phyloP scores from a whole-genome alignment of 371 early-diverging fungal genomes.

The Phascolomyces articulosus region DNA sequence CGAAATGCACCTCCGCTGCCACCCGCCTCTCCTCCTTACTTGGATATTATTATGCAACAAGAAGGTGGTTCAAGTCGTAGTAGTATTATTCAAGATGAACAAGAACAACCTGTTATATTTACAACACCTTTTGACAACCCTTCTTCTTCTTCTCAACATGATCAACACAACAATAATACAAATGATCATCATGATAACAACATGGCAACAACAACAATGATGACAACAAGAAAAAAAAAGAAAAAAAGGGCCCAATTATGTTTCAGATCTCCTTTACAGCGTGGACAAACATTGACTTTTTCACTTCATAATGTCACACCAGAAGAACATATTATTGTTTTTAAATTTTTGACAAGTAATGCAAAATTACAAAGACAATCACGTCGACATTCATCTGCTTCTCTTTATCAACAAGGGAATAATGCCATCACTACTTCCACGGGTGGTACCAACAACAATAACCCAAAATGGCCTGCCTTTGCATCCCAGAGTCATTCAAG shows the following conservation, averaged over 20 bases:
- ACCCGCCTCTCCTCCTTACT: constrained; percentile 47
- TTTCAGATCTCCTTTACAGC: constrained; percentile 32
- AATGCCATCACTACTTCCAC: no score
- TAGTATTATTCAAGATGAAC: constrained; percentile 21
- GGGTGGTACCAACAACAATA: no score
- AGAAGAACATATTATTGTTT: constrained; percentile 46
- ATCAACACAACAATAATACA: not conserved
- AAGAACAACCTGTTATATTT: constrained; percentile 13
- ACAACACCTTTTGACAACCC: constrained; percentile 3
- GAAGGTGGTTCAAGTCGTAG: constrained; percentile 2
- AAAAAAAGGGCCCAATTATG: constrained; percentile 5
- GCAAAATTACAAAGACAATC: constrained; percentile 7
- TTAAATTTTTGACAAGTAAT: constrained; percentile 48
- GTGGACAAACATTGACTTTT: constrained; percentile 42
- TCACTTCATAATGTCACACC: constrained; percentile 40
- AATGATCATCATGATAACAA: not conserved
- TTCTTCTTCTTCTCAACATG: not conserved
- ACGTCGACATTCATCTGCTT: not conserved
- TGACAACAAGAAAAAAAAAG: constrained; percentile 1
- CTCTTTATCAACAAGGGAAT: not conserved
- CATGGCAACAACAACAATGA: not conserved
- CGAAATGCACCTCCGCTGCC: constrained; percentile 48
- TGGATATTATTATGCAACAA: constrained; percentile 26
- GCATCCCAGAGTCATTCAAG: not conserved
- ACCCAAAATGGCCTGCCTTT: not conserved